Evolutionary conservation across 1,284 basidiomycete genomes (phyloP).

Genomic region (Amylostereum areolatum): DNA sequence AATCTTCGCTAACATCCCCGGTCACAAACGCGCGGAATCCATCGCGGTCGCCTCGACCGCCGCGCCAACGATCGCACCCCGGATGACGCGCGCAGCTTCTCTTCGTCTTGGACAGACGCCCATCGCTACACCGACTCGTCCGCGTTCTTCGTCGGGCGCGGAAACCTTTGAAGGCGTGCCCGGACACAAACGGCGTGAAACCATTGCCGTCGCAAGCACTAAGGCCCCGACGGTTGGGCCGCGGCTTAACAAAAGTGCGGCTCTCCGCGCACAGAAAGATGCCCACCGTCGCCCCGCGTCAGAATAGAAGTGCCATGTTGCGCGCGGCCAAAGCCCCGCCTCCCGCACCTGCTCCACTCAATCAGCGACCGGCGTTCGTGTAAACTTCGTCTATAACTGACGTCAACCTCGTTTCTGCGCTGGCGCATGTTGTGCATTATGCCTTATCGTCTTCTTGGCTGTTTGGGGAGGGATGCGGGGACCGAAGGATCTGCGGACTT

Average conservation of each 20-base stretch:
- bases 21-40: constrained; percentile 62
- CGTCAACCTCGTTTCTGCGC: not conserved
- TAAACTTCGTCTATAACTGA: no score
- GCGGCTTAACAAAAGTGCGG: constrained; percentile 64
- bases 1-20: constrained; percentile 71
- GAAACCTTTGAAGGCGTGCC: constrained; percentile 69
- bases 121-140: constrained; percentile 14
- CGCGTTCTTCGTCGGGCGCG: constrained; percentile 9
- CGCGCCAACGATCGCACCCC: constrained; percentile 63
- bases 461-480: no score
- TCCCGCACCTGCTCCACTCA: no score
- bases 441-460: not conserved
- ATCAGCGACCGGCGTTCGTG: no score
- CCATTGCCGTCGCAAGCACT: constrained; percentile 61
- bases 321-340: constrained; percentile 48
- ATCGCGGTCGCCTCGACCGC: constrained; percentile 71
- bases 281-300: constrained; percentile 60
- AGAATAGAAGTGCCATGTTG: constrained; percentile 69
- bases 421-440: not conserved
- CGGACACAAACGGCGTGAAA: constrained; percentile 74
- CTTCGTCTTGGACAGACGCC: constrained; percentile 47
- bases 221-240: constrained; percentile 59
- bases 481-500: not conserved
- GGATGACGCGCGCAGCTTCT: constrained; percentile 69
- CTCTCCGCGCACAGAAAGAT: constrained; percentile 55